phyloP scores from a whole-genome alignment of 345 rosid genomes.

The Physaria fendleri region DNA sequence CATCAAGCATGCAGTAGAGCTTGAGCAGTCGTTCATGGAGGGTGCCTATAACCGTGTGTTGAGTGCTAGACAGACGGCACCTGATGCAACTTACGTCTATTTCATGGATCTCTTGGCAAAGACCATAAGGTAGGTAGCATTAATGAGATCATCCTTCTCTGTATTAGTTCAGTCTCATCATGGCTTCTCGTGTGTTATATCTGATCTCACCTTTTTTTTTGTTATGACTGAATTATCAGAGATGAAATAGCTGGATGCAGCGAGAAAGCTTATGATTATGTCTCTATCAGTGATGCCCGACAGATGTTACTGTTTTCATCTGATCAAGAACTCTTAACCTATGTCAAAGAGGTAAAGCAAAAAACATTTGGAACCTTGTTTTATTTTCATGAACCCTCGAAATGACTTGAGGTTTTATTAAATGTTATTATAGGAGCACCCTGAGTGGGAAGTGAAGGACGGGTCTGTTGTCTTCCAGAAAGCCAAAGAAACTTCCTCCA shows the following conservation, averaged over 20 bases:
- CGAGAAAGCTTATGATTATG: slow-evolving; percentile 93
- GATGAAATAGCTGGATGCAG: slow-evolving; percentile 99
- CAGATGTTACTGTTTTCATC: slow-evolving; percentile 74
- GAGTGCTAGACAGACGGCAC: slow-evolving; percentile 87
- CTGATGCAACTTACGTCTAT: slow-evolving; percentile 78
- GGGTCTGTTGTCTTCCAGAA: slow-evolving; percentile 78
- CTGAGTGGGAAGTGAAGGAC: slow-evolving; percentile 85
- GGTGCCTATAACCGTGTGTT: slow-evolving; percentile 94
- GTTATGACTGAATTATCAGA: slow-evolving; percentile 28
- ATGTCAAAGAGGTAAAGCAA: slow-evolving; percentile 56
- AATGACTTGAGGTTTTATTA: background rate
- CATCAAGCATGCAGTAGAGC: slow-evolving; percentile 93
- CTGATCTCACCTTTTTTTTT: slow-evolving; percentile 1
- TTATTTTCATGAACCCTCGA: background rate
- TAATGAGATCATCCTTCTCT: background rate
- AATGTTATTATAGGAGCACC: slow-evolving; percentile 65
- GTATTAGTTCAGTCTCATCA: background rate
- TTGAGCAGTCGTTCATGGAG: slow-evolving; percentile 99
- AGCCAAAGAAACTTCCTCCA: slow-evolving; percentile 91
- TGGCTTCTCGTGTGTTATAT: background rate
- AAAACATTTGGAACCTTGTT: background rate
- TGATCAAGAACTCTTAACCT: slow-evolving; percentile 67
- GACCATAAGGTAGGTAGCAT: slow-evolving; percentile 93
- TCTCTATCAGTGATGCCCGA: slow-evolving; percentile 60
- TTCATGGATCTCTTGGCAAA: slow-evolving; percentile 98